phyloP scores from a whole-genome alignment of 495 filamentous ascomycete genomes.

The Pseudotulostoma volvatum region DNA sequence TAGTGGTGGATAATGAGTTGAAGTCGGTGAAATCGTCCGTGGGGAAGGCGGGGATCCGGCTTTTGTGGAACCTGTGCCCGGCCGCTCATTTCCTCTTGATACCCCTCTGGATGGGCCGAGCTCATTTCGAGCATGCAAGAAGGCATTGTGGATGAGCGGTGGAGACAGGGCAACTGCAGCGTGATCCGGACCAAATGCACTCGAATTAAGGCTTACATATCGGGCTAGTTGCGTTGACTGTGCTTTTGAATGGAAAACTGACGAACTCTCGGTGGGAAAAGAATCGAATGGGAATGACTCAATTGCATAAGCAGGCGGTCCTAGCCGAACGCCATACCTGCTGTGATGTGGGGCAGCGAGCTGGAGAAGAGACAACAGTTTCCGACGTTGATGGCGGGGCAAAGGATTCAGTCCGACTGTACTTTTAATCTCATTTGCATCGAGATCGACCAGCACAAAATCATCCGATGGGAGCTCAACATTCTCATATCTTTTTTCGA shows the following conservation, averaged over 20 bases:
- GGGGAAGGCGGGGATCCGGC: slow-evolving; percentile 67
- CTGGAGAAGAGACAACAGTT: slow-evolving; percentile 76
- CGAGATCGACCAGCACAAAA: slow-evolving; percentile 86
- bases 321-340: slow-evolving; percentile 68
- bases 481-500: slow-evolving; percentile 84
- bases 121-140: slow-evolving; percentile 58
- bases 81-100: slow-evolving; percentile 49
- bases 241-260: slow-evolving; percentile 56
- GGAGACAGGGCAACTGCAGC: slow-evolving; percentile 35
- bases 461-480: slow-evolving; percentile 91
- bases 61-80: slow-evolving; percentile 67
- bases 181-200: slow-evolving; percentile 52
- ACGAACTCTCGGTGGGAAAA: slow-evolving; percentile 71
- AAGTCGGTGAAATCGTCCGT: slow-evolving; percentile 56
- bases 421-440: slow-evolving; percentile 75
- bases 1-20: slow-evolving; percentile 51
- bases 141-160: slow-evolving; percentile 77
- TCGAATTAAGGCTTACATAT: slow-evolving; percentile 75
- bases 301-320: slow-evolving; percentile 83
- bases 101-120: slow-evolving; percentile 26
- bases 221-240: slow-evolving; percentile 58
- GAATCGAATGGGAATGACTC: slow-evolving; percentile 83
- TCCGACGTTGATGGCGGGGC: slow-evolving; percentile 77
- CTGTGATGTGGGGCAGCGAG: slow-evolving; percentile 79
- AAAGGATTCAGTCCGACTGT: slow-evolving; percentile 55